phyloP scores from a whole-genome alignment of 345 rosid genomes.

The Trapa incisa region DNA sequence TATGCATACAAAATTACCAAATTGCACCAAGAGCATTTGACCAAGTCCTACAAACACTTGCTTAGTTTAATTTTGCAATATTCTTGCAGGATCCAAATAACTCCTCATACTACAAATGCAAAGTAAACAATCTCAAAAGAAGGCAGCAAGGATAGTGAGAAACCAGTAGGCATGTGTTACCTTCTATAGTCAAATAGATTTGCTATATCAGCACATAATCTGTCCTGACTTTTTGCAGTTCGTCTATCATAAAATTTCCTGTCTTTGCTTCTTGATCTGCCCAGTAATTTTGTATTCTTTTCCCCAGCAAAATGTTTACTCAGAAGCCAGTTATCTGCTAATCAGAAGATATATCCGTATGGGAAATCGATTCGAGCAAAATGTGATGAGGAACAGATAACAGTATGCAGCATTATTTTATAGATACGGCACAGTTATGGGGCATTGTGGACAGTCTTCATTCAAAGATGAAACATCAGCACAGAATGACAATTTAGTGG shows the following conservation, averaged over 20 bases:
- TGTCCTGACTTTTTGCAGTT: background rate
- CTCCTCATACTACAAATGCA: background rate
- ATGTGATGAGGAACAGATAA: background rate
- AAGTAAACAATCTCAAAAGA: background rate
- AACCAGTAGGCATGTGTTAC: background rate
- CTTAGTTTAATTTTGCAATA: too few relatives aligned
- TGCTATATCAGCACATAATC: background rate
- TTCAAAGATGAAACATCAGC: too few relatives aligned
- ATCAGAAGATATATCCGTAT: background rate
- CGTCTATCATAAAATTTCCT: constrained; percentile 16
- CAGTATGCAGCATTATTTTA: too few relatives aligned
- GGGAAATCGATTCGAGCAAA: background rate
- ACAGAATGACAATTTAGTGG: too few relatives aligned
- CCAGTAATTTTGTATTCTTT: constrained; percentile 12
- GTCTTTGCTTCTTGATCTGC: constrained; percentile 67
- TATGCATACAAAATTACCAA: too few relatives aligned
- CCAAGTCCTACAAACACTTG: too few relatives aligned
- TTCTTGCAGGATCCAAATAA: background rate
- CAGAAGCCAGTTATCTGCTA: background rate
- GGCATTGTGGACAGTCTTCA: too few relatives aligned
- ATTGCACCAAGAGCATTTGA: too few relatives aligned
- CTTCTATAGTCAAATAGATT: background rate
- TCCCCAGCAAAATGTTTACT: background rate
- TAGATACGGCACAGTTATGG: too few relatives aligned
- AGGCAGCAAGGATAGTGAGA: background rate